These are phyloP conservation scores for Novymonas esmeraldas DNA, from an alignment of 208 protist species.

Conservation along the genomic window DNA sequence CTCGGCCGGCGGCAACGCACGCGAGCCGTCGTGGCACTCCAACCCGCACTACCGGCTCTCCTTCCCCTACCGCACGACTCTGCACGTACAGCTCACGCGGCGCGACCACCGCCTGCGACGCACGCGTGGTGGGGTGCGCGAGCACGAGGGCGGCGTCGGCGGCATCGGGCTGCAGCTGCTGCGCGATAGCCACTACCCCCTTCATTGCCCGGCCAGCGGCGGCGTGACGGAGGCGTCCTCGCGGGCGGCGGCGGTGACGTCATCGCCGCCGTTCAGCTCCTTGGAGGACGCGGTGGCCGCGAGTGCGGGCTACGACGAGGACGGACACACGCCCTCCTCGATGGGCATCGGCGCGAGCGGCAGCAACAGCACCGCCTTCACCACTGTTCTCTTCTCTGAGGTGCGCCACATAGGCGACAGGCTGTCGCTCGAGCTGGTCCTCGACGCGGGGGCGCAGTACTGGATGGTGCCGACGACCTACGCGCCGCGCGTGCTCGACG, in stretches of 20 bases:
- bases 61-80: constrained; percentile 36
- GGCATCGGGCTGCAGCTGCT: constrained; percentile 72
- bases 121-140: neutral
- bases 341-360: no score
- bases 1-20: constrained; percentile 55
- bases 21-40: constrained; percentile 53
- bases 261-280: neutral
- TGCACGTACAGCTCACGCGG: constrained; percentile 68
- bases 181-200: constrained; percentile 60
- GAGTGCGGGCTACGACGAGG: neutral
- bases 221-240: no score
- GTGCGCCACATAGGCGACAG: constrained; percentile 50
- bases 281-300: neutral
- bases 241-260: no score
- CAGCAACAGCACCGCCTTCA: neutral
- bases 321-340: no score
- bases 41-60: constrained; percentile 82
- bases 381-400: constrained; percentile 40
- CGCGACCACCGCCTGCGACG: constrained; percentile 63
- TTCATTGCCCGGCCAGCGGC: constrained; percentile 25
- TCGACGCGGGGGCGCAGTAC: constrained; percentile 63
- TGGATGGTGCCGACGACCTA: constrained; percentile 84
- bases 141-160: constrained; percentile 32
- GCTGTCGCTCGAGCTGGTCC: constrained; percentile 62
- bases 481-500: constrained; percentile 43